phyloP scores from a whole-genome alignment of 2,329 filamentous ascomycete genomes.

The Fusarium humuli region DNA sequence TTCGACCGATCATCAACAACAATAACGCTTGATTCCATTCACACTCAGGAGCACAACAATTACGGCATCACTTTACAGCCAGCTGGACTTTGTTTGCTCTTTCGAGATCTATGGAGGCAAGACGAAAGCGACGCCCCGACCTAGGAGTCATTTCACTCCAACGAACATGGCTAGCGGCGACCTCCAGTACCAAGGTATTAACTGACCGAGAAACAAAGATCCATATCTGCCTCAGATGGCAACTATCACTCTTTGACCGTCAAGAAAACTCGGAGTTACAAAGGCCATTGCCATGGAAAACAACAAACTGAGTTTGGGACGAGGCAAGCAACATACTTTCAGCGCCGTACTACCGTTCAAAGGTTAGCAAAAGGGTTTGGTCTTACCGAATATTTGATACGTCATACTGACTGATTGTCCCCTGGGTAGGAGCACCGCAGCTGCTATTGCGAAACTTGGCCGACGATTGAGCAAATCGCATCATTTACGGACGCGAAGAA shows the following conservation, averaged over 20 bases:
- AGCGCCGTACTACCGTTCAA: not conserved
- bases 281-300: not conserved
- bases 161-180: not conserved
- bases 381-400: not conserved
- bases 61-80: not conserved
- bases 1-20: not conserved
- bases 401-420: not conserved
- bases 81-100: not conserved
- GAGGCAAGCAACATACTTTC: not conserved
- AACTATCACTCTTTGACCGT: not conserved
- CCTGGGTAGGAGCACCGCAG: not conserved
- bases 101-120: not conserved
- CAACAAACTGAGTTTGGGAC: not conserved
- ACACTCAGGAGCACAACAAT: too few species aligned
- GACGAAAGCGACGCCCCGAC: not conserved
- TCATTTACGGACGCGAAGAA: not conserved
- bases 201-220: not conserved
- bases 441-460: not conserved
- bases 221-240: rapidly evolving
- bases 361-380: rapidly evolving
- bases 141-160: not conserved
- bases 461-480: not conserved
- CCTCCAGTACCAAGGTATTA: not conserved
- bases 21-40: too few species aligned
- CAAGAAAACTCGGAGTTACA: not conserved